Conservation (phyloP, 768 basidiomycete species). For the Mycena rosella region DNA sequence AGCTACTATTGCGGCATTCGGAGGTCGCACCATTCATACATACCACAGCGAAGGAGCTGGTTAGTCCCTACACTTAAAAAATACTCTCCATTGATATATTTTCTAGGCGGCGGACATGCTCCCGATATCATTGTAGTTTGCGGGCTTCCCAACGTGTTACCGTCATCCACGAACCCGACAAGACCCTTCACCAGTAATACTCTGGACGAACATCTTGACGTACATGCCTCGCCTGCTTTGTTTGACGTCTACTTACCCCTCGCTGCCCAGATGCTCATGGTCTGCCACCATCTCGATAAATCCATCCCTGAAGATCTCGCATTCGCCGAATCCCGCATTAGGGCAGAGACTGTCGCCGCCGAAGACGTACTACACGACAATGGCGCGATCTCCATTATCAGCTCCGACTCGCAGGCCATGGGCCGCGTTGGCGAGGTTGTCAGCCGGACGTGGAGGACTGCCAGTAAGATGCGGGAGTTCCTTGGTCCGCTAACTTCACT, state of each 20-base stretch:
- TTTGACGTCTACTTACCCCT: background rate
- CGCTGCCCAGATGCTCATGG: slow-evolving; percentile 95
- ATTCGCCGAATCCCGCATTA: slow-evolving; percentile 97
- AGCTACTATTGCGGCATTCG: slow-evolving; percentile 94
- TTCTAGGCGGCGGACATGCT: slow-evolving; percentile 90
- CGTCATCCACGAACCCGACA: slow-evolving; percentile 97
- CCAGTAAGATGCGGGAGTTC: slow-evolving; percentile 91
- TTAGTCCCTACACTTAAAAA: slow-evolving; percentile 39
- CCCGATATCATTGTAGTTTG: slow-evolving; percentile 99
- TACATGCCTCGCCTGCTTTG: slow-evolving; percentile 51
- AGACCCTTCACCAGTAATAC: slow-evolving; percentile 93
- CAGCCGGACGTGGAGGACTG: slow-evolving; percentile 95
- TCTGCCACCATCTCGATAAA: slow-evolving; percentile 97
- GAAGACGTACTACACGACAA: slow-evolving; percentile 95
- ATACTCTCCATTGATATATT: background rate
- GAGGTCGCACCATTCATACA: slow-evolving; percentile 92
- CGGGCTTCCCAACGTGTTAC: slow-evolving; percentile 88
- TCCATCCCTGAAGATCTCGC: slow-evolving; percentile 93
- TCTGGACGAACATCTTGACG: slow-evolving; percentile 96
- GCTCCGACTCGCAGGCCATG: slow-evolving; percentile 98
- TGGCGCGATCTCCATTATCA: slow-evolving; percentile 97
- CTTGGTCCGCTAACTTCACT: slow-evolving; percentile 78
- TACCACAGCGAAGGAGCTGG: slow-evolving; percentile 98
- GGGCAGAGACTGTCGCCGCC: slow-evolving; percentile 96
- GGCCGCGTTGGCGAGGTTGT: slow-evolving; percentile 96